Conservation (phyloP, 805 yeast species). For the Barnettozyma vustinii region DNA sequence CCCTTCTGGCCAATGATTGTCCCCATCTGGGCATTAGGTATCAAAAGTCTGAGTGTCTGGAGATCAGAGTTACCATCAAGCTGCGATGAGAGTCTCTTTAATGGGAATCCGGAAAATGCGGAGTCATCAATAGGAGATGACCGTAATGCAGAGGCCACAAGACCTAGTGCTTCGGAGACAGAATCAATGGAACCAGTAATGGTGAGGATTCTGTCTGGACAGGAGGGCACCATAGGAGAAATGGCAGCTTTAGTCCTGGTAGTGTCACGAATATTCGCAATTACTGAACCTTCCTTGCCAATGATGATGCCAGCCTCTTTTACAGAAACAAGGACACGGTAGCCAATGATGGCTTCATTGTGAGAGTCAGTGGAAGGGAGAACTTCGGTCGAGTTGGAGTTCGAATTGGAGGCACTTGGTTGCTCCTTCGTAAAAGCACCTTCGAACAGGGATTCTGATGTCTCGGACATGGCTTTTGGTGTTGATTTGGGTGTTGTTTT, state of each 20-base stretch:
- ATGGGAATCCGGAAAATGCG: conserved; percentile 50
- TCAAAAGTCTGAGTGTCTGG: conserved; percentile 58
- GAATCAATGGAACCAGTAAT: conserved; percentile 68
- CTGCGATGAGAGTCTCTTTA: conserved; percentile 47
- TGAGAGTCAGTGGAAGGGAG: conserved; percentile 19
- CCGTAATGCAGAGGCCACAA: conserved; percentile 61
- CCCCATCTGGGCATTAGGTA: conserved; percentile 85
- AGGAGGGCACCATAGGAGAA: conserved; percentile 72
- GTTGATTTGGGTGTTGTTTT: not conserved
- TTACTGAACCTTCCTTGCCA: conserved; percentile 78
- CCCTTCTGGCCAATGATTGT: conserved; percentile 86
- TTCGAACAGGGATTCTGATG: conserved; percentile 25
- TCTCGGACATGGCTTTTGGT: conserved; percentile 12
- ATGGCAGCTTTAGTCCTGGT: conserved; percentile 84
- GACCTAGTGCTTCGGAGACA: conserved; percentile 63
- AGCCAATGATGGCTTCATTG: conserved; percentile 24
- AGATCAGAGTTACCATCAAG: conserved; percentile 43
- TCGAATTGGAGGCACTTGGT: not conserved
- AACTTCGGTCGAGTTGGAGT: conserved; percentile 7
- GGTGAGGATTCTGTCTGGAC: conserved; percentile 77
- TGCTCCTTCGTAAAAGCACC: conserved; percentile 19
- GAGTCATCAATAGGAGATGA: conserved; percentile 33
- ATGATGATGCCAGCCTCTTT: conserved; percentile 89
- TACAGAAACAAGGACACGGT: conserved; percentile 61
- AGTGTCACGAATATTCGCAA: conserved; percentile 66